A percentile compares a stretch with the other conserved stretches of the same genome.
These are phyloP conservation scores for Aspergillus hiratsukae DNA, from an alignment of 2,329 filamentous ascomycete species.

Conservation along the genomic window DNA sequence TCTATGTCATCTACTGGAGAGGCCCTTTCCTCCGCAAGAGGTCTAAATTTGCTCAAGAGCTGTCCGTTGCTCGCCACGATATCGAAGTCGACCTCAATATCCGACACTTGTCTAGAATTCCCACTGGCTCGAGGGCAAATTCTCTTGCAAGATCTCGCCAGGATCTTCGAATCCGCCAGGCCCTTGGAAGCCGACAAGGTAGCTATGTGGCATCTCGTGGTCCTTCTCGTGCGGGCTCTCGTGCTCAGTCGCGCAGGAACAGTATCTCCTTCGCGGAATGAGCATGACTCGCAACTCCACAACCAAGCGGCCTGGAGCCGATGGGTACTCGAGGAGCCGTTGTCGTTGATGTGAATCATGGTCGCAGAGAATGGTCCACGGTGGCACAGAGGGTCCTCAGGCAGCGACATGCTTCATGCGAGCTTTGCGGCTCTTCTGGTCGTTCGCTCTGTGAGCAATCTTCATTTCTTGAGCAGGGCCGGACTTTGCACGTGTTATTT, in stretches of 20 bases:
- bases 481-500: background rate
- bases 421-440: background rate
- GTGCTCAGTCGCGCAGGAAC: conserved; percentile 29
- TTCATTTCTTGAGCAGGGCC: background rate
- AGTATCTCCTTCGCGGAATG: conserved; percentile 9
- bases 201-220: conserved; percentile 31
- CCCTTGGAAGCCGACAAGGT: conserved; percentile 31
- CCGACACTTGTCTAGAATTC: conserved; percentile 31
- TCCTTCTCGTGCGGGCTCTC: conserved; percentile 28
- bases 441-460: background rate
- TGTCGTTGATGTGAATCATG: background rate
- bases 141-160: conserved; percentile 38
- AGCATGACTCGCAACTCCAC: background rate
- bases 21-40: conserved; percentile 56
- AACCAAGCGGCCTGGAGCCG: background rate
- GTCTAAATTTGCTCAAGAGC: conserved; percentile 62
- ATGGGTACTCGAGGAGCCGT: background rate
- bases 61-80: conserved; percentile 45
- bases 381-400: background rate
- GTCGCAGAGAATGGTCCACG: background rate
- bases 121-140: conserved; percentile 31
- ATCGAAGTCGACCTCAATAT: conserved; percentile 21
- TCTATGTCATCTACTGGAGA: conserved; percentile 64
- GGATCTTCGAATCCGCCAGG: conserved; percentile 34
- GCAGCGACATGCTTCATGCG: background rate